Base-by-base conservation (phyloP, 2,329 filamentous ascomycete genomes). In the Pseudodiploospora longispora region DNA sequence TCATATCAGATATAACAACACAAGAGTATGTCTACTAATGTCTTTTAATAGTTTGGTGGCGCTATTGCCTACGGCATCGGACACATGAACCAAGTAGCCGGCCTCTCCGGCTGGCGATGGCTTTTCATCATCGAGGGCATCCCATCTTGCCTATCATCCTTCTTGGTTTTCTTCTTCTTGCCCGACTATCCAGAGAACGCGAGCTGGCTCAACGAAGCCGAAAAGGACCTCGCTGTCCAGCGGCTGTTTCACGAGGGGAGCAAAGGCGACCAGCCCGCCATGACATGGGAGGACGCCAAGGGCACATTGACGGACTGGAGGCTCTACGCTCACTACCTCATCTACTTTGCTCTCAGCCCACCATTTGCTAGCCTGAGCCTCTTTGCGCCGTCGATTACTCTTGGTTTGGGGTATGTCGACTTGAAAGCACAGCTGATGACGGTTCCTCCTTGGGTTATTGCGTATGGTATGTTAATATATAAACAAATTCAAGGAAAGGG, bases 51-150 rank as follows among this genome's bases (percentile, higher is more conserved):
- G 59, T 87, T 80, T 51, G 83, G 84, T 6, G 85, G 85, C 3
- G 72, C 86, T 2, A 75, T 89, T 6, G 85, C 85, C 1, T 87
- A 82, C 48, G 83, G 72, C 1, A 82, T 88, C 48, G 81, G 82
- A 0, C 80, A 83, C 55, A 84, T 89, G 77, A 80, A 87, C 52
- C 73, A 76, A 6, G 61, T 75, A 1, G 62, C 66, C 1, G 82
- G 82, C 2, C 68, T 82, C 27, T 68, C 73, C 3, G 85, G 79
- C 7, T 89, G 85, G 85, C 71, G 83, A 28, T 89, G 70, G 76
- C 70, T 78, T 30, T 78, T 78, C 52, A 71, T 82, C 47, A 65
- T 82, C 32, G 78, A 83, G 61, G 83, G 83, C 5, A 67, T 85
- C 6, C 74, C 75, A 0, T 87, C 83, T 0, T 71, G 84, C 6